Evolutionary conservation across 148 eudicot species (phyloP).

Genomic region (Talinum fruticosum): DNA sequence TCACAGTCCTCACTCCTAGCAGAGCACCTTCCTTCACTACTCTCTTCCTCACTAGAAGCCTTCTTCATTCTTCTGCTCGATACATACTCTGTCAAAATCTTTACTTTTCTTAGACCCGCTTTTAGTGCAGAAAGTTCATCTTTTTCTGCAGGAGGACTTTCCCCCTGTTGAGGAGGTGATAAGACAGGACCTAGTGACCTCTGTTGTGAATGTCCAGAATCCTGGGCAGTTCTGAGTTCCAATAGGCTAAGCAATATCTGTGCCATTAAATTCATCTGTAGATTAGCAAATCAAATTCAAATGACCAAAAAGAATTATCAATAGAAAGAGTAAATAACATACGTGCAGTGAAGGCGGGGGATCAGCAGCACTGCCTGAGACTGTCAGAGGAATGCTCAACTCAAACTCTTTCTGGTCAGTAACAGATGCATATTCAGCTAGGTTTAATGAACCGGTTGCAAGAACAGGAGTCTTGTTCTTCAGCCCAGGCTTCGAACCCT

Average conservation of each 20-base stretch:
- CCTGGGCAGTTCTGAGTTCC: conserved; percentile 65
- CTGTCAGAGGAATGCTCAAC: conserved; percentile 53
- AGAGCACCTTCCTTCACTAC: conserved; percentile 55
- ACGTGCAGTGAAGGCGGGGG: conserved; percentile 52
- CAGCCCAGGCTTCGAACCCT: conserved; percentile 57
- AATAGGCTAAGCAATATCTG: conserved; percentile 67
- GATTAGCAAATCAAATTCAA: conserved; percentile 13
- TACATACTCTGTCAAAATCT: conserved; percentile 73
- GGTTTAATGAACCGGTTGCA: conserved; percentile 60
- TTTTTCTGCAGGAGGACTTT: conserved; percentile 32
- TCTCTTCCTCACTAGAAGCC: conserved; percentile 62
- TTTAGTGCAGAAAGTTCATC: conserved; percentile 87
- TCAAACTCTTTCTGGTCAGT: conserved; percentile 60
- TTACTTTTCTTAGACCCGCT: conserved; percentile 83
- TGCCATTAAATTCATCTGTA: not conserved
- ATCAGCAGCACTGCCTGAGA: conserved; percentile 44
- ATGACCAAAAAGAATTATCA: conserved; percentile 9
- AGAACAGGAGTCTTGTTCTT: conserved; percentile 56
- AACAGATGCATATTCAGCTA: conserved; percentile 79
- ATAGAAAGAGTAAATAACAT: conserved; percentile 28
- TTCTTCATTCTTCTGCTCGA: conserved; percentile 70
- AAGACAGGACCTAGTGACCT: too few species aligned
- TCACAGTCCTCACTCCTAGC: conserved; percentile 75
- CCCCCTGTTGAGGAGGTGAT: conserved; percentile 39
- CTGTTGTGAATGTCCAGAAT: conserved; percentile 43